Conservation (phyloP, 2,329 filamentous ascomycete species). For the Penicillium aurantiogriseum region DNA sequence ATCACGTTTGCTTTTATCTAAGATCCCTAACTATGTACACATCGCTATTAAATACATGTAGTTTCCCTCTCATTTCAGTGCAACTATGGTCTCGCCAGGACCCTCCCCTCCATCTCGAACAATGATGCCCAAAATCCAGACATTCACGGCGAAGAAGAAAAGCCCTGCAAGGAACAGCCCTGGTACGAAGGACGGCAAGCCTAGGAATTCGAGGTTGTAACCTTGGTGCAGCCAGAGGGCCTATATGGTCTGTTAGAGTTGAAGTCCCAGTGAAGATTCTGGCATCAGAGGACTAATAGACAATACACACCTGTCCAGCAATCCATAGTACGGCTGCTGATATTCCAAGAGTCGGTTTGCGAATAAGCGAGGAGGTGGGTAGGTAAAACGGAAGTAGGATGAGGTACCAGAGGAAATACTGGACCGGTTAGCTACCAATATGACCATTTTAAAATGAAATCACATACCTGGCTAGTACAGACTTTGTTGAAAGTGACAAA, state of each 20-base stretch:
- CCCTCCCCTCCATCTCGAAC: slow-evolving; percentile 59
- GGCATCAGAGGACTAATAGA: background rate
- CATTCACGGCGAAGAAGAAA: slow-evolving; percentile 80
- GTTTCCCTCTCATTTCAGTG: slow-evolving; percentile 26
- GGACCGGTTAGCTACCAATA: background rate
- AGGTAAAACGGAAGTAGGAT: slow-evolving; percentile 90
- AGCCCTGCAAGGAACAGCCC: slow-evolving; percentile 76
- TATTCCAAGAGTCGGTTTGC: slow-evolving; percentile 60
- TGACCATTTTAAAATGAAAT: background rate
- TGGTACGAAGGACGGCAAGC: slow-evolving; percentile 77
- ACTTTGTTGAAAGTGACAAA: slow-evolving; percentile 99
- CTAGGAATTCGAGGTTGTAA: slow-evolving; percentile 75
- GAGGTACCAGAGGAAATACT: slow-evolving; percentile 99
- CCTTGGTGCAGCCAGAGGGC: slow-evolving; percentile 73
- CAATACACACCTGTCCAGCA: slow-evolving; percentile 57
- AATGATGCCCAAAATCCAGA: slow-evolving; percentile 80
- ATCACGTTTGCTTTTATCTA: background rate
- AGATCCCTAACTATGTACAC: background rate
- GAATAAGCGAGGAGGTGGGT: slow-evolving; percentile 71
- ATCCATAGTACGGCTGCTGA: slow-evolving; percentile 71
- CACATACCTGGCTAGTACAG: slow-evolving; percentile 86
- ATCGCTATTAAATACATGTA: background rate
- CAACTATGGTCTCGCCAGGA: slow-evolving; percentile 15
- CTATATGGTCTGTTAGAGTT: slow-evolving; percentile 25
- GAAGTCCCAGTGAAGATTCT: background rate